Percentiles rank a stretch among this genome's conserved stretches.
Conservation (phyloP, 495 filamentous ascomycete genomes). For the Neurospora hispaniola region DNA sequence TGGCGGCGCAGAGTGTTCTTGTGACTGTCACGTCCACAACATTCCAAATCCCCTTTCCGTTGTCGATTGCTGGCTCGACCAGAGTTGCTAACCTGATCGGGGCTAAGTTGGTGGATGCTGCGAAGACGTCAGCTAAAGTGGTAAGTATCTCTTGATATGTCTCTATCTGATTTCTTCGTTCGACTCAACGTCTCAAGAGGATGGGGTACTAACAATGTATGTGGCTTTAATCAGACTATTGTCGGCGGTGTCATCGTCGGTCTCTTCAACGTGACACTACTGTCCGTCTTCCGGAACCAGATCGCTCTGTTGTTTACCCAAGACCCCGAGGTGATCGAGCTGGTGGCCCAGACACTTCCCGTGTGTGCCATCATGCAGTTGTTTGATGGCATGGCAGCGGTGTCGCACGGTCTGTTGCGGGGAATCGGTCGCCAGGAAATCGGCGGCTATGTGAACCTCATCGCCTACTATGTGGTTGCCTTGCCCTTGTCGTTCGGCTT, state of each 20-base stretch:
- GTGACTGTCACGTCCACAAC: constrained; percentile 44
- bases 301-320: constrained; percentile 73
- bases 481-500: constrained; percentile 74
- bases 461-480: constrained; percentile 75
- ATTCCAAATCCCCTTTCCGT: constrained; percentile 52
- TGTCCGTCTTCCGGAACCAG: constrained; percentile 51
- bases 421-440: constrained; percentile 80
- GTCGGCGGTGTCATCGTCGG: constrained; percentile 57
- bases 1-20: constrained; percentile 54
- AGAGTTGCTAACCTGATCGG: constrained; percentile 57
- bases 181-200: neutral
- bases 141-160: constrained; percentile 23
- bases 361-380: constrained; percentile 80
- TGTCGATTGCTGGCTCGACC: constrained; percentile 53
- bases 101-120: constrained; percentile 58
- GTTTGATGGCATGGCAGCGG: constrained; percentile 68
- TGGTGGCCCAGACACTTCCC: constrained; percentile 65
- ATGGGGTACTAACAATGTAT: constrained; percentile 4
- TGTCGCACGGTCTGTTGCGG: constrained; percentile 72
- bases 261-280: constrained; percentile 59
- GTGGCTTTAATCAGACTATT: constrained; percentile 32
- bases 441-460: constrained; percentile 76
- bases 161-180: neutral
- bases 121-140: constrained; percentile 60
- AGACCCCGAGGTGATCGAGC: constrained; percentile 64